phyloP scores from a whole-genome alignment of 2,329 filamentous ascomycete species.

The Sarocladium oryzae region DNA sequence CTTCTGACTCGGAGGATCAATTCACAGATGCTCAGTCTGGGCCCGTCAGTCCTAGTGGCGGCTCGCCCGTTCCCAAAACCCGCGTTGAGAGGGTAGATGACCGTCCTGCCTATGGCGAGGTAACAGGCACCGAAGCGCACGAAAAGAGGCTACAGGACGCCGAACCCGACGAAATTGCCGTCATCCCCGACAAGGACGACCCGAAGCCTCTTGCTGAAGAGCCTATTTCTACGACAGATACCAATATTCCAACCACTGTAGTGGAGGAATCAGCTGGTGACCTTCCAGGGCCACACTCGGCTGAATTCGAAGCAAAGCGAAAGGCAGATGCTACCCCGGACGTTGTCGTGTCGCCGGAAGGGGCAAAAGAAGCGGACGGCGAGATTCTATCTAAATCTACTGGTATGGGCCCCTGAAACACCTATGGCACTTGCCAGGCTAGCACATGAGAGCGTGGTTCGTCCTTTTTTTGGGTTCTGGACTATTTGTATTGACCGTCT shows the following conservation, averaged over 20 bases:
- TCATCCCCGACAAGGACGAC: slow-evolving; percentile 27
- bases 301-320: slow-evolving; percentile 38
- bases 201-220: neutral
- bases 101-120: slow-evolving; percentile 47
- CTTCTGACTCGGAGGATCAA: slow-evolving; percentile 62
- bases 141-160: slow-evolving; percentile 50
- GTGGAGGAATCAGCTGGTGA: slow-evolving; percentile 45
- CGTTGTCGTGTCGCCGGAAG: slow-evolving; percentile 40
- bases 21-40: slow-evolving; percentile 60
- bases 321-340: slow-evolving; percentile 49
- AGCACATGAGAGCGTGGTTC: neutral
- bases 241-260: slow-evolving; percentile 41
- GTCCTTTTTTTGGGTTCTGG: neutral
- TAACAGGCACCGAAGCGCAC: slow-evolving; percentile 55
- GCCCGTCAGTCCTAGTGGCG: slow-evolving; percentile 33
- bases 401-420: slow-evolving; percentile 20
- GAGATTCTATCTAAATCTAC: slow-evolving; percentile 16
- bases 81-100: slow-evolving; percentile 53
- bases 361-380: slow-evolving; percentile 28
- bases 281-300: slow-evolving; percentile 34
- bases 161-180: slow-evolving; percentile 53
- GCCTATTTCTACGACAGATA: slow-evolving; percentile 13
- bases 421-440: neutral
- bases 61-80: slow-evolving; percentile 51
- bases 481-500: slow-evolving; percentile 2